A percentile compares a stretch with the other conserved stretches of the same genome.
Conservation (phyloP, 768 basidiomycete genomes). For the Lactifluus pinguis region DNA sequence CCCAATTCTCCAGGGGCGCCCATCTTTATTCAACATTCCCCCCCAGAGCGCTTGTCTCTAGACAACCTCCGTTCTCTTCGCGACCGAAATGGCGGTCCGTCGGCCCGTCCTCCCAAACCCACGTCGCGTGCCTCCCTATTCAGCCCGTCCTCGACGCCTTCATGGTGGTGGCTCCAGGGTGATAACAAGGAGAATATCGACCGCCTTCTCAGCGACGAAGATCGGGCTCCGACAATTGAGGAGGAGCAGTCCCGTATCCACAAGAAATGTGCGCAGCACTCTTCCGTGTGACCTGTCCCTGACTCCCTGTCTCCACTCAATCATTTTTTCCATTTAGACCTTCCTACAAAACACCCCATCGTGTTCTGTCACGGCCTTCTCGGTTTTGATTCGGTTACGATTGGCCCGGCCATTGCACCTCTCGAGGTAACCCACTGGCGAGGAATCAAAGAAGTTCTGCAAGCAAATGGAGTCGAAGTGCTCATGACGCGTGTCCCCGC, state of each 20-base stretch:
- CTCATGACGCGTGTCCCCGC: constrained; percentile 92
- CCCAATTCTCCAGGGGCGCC: constrained; percentile 27
- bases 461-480: constrained; percentile 81
- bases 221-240: constrained; percentile 40
- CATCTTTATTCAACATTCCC: constrained; percentile 29
- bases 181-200: constrained; percentile 41
- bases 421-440: constrained; percentile 93
- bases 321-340: constrained; percentile 38
- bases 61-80: constrained; percentile 48
- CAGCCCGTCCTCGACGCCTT: constrained; percentile 21
- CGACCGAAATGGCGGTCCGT: constrained; percentile 18
- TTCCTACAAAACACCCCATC: constrained; percentile 71
- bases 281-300: neutral
- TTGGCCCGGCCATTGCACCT: constrained; percentile 67
- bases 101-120: constrained; percentile 22
- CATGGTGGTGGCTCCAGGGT: constrained; percentile 41
- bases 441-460: constrained; percentile 88
- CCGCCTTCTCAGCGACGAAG: constrained; percentile 41
- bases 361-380: constrained; percentile 95
- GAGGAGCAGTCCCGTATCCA: constrained; percentile 38
- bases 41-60: constrained; percentile 41
- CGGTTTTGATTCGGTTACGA: constrained; percentile 79
- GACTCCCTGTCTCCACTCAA: neutral
- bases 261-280: constrained; percentile 49
- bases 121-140: constrained; percentile 11